Conservation (phyloP, 2,329 filamentous ascomycete species). For the Chalara sp. region DNA sequence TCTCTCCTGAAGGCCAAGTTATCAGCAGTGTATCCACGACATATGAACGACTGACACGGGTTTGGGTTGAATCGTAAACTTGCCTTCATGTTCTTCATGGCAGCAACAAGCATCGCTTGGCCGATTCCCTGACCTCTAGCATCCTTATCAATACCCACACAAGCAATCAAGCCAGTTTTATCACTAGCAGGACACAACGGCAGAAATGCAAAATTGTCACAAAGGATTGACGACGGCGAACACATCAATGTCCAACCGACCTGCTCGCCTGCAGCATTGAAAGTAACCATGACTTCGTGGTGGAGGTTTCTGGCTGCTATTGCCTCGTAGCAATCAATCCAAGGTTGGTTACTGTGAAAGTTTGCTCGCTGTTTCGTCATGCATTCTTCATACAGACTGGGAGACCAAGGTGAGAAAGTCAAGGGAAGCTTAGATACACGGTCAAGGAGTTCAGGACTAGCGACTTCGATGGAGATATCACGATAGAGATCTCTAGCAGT, state of each 20-base stretch:
- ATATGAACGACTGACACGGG: too few relatives aligned
- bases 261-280: constrained; percentile 30
- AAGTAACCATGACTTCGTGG: constrained; percentile 35
- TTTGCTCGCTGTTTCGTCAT: constrained; percentile 32
- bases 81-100: constrained; percentile 35
- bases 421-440: constrained; percentile 29
- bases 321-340: constrained; percentile 33
- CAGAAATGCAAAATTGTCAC: constrained; percentile 34
- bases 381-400: constrained; percentile 32
- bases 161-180: constrained; percentile 37
- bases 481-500: constrained; percentile 33
- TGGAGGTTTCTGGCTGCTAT: constrained; percentile 30
- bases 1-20: constrained; percentile 10
- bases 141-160: constrained; percentile 34
- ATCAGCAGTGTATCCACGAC: too few relatives aligned
- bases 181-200: constrained; percentile 28
- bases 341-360: constrained; percentile 33
- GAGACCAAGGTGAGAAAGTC: constrained; percentile 29
- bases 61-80: background rate
- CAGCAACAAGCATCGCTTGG: constrained; percentile 34
- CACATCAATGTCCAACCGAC: constrained; percentile 40
- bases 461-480: constrained; percentile 29
- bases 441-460: constrained; percentile 29
- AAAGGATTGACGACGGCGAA: constrained; percentile 24
- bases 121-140: constrained; percentile 33